Percentiles rank a stretch among this genome's conserved stretches.
Conservation (phyloP, 2,329 filamentous ascomycete species). For the Penicillium italicum region DNA sequence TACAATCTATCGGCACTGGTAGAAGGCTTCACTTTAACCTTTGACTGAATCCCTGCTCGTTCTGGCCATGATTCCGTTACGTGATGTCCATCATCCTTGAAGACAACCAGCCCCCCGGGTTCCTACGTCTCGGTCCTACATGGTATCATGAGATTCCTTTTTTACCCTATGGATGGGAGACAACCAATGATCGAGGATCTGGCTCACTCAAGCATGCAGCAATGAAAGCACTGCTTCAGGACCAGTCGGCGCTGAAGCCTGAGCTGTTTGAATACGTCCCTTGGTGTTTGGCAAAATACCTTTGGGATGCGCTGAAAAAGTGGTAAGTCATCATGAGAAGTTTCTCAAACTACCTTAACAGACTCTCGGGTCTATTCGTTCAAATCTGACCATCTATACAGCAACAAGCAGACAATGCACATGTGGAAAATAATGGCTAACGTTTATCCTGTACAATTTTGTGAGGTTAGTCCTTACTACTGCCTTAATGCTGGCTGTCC, state of each 20-base stretch:
- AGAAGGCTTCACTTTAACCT: not conserved
- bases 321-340: constrained; percentile 28
- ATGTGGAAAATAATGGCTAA: constrained; percentile 45
- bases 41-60: not conserved
- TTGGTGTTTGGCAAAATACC: constrained; percentile 38
- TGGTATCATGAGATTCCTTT: constrained; percentile 42
- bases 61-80: not conserved
- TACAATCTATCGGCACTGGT: not conserved
- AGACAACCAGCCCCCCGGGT: constrained; percentile 5
- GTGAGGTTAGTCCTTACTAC: constrained; percentile 26
- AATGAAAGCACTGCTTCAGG: constrained; percentile 30
- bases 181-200: constrained; percentile 25
- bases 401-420: constrained; percentile 38
- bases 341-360: not conserved
- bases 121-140: constrained; percentile 24
- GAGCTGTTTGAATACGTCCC: constrained; percentile 38
- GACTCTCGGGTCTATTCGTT: not conserved
- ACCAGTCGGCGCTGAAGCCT: constrained; percentile 37
- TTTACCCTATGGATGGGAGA: constrained; percentile 28
- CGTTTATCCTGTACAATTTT: constrained; percentile 38
- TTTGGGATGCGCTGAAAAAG: constrained; percentile 39
- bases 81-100: constrained; percentile 10
- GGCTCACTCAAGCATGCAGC: constrained; percentile 36
- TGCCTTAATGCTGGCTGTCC: constrained; percentile 30
- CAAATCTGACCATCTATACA: constrained; percentile 11